Conservation (phyloP, 495 filamentous ascomycete species). For the Pyrenula aspistea region DNA sequence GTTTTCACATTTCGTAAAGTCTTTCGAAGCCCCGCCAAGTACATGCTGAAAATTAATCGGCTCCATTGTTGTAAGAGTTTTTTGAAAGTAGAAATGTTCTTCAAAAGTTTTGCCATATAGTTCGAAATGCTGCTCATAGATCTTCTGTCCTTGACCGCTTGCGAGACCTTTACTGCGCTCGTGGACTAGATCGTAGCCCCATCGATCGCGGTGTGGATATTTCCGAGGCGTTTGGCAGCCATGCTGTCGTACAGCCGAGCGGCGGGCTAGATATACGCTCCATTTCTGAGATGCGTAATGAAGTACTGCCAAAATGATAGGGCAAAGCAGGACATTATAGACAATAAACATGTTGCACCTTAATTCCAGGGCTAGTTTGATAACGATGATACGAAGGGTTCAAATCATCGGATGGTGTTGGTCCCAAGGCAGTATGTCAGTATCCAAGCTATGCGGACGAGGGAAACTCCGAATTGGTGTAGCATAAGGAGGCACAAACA, state of each 20-base stretch:
- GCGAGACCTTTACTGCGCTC: neutral
- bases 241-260: neutral
- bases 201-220: constrained; percentile 1
- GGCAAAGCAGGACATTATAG: neutral
- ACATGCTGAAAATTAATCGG: constrained; percentile 1
- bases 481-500: neutral
- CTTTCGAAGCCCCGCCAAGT: neutral
- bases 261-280: neutral
- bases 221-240: constrained; percentile 1
- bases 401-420: neutral
- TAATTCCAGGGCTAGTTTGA: neutral
- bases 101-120: constrained; percentile 3
- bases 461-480: neutral
- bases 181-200: constrained; percentile 2
- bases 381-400: neutral
- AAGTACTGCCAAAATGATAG: neutral
- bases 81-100: neutral
- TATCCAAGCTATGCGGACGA: neutral
- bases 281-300: neutral
- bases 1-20: neutral
- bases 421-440: neutral
- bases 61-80: constrained; percentile 2
- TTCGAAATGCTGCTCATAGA: constrained; percentile 1
- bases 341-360: neutral
- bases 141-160: neutral